These are phyloP conservation scores for Dacryopinax spathularia DNA, from an alignment of 768 basidiomycete species.

Conservation along the genomic window DNA sequence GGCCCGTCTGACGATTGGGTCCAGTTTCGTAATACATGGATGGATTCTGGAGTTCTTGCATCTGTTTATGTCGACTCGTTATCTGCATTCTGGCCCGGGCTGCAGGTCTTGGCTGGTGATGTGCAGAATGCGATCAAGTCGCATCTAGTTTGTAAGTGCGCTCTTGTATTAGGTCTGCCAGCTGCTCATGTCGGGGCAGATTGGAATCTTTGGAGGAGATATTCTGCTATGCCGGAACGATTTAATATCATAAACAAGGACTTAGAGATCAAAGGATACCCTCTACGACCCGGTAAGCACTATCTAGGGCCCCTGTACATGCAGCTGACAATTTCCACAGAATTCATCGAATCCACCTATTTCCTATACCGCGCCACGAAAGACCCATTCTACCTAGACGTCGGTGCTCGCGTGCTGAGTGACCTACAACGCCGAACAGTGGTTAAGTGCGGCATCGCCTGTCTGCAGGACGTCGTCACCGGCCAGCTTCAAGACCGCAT, in stretches of 20 bases:
- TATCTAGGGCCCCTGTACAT: background rate
- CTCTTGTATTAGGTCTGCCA: background rate
- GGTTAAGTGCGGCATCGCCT: slow-evolving; percentile 74
- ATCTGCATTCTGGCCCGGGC: slow-evolving; percentile 94
- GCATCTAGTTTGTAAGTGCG: slow-evolving; percentile 64
- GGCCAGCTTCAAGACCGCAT: slow-evolving; percentile 81
- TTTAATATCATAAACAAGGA: slow-evolving; percentile 65
- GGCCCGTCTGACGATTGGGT: background rate
- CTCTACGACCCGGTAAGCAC: slow-evolving; percentile 52
- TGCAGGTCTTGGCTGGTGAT: slow-evolving; percentile 79
- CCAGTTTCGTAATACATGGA: slow-evolving; percentile 78
- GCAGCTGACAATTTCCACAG: slow-evolving; percentile 23
- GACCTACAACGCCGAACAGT: slow-evolving; percentile 63
- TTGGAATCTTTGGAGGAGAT: slow-evolving; percentile 84
- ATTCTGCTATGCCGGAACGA: slow-evolving; percentile 82
- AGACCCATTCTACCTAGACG: slow-evolving; percentile 83
- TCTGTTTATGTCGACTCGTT: slow-evolving; percentile 83
- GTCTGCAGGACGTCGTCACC: slow-evolving; percentile 62
- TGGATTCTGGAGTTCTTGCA: slow-evolving; percentile 57
- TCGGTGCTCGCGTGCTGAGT: slow-evolving; percentile 68
- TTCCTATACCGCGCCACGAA: slow-evolving; percentile 86
- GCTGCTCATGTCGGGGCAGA: slow-evolving; percentile 30
- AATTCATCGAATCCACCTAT: slow-evolving; percentile 94
- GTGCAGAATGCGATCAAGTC: slow-evolving; percentile 79
- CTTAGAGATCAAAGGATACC: slow-evolving; percentile 65